These are phyloP conservation scores for Paramecium tetraurelia DNA, from an alignment of 73 alveolate genomes.

Conservation along the genomic window DNA sequence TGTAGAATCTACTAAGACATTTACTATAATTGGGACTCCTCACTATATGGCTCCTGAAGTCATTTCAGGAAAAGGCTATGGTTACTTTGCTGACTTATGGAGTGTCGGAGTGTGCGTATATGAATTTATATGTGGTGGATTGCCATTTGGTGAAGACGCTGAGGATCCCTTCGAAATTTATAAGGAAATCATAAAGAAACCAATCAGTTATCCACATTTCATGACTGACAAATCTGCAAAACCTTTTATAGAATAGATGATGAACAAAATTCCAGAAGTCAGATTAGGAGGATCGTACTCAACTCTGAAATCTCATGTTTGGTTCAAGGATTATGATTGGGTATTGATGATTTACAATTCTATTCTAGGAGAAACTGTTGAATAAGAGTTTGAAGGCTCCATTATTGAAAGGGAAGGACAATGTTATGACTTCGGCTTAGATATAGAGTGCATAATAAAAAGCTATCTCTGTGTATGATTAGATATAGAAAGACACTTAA, in stretches of 20 bases:
- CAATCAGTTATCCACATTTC: constrained; percentile 34
- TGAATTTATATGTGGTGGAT: constrained; percentile 70
- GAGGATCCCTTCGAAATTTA: constrained; percentile 77
- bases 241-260: constrained; percentile 38
- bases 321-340: constrained; percentile 57
- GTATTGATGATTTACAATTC: neutral
- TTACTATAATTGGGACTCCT: constrained; percentile 62
- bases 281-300: constrained; percentile 54
- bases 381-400: neutral
- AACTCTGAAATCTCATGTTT: constrained; percentile 28
- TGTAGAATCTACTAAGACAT: constrained; percentile 33
- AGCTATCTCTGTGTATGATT: neutral
- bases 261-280: constrained; percentile 55
- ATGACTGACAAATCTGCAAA: constrained; percentile 52
- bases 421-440: neutral
- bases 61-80: constrained; percentile 63
- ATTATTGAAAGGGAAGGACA: neutral
- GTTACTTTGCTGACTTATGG: constrained; percentile 54
- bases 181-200: constrained; percentile 65
- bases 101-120: constrained; percentile 39
- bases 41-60: constrained; percentile 65
- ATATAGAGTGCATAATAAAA: neutral
- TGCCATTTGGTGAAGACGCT: constrained; percentile 74
- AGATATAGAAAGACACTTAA: neutral
- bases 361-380: neutral